These are phyloP conservation scores for Solanum appendiculatum DNA, from an alignment of 257 asterid species.

Conservation along the genomic window DNA sequence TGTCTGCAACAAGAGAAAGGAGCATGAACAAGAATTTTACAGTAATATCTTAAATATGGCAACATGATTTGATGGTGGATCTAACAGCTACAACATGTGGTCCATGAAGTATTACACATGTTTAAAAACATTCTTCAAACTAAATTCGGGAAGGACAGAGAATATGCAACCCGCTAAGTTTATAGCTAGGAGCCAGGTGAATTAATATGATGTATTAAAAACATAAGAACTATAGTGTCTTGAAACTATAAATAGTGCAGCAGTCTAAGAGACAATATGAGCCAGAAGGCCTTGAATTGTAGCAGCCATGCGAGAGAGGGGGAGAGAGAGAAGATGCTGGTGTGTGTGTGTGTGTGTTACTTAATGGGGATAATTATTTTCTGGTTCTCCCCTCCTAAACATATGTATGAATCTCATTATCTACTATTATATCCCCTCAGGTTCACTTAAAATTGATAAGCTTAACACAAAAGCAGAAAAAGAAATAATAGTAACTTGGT, in stretches of 20 bases:
- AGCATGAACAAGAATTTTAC: neutral
- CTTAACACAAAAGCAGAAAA: neutral
- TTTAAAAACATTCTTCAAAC: neutral
- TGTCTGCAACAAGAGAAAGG: constrained; percentile 43
- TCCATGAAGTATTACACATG: neutral
- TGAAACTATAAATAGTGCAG: neutral
- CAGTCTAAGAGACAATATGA: neutral
- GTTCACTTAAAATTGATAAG: neutral
- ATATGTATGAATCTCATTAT: neutral
- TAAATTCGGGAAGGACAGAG: neutral
- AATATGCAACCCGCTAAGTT: neutral
- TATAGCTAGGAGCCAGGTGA: neutral
- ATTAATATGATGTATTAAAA: neutral
- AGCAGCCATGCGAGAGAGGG: neutral
- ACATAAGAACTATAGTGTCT: neutral
- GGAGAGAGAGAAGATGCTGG: neutral
- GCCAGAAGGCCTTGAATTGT: neutral
- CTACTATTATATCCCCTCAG: neutral
- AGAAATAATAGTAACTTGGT: neutral
- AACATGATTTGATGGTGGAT: neutral
- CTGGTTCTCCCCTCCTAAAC: neutral
- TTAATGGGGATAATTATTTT: neutral
- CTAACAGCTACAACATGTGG: neutral
- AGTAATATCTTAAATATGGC: neutral
- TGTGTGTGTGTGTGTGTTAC: neutral